Base-by-base conservation (phyloP, 2,329 filamentous ascomycete genomes). In the Monosporascus sp. region DNA sequence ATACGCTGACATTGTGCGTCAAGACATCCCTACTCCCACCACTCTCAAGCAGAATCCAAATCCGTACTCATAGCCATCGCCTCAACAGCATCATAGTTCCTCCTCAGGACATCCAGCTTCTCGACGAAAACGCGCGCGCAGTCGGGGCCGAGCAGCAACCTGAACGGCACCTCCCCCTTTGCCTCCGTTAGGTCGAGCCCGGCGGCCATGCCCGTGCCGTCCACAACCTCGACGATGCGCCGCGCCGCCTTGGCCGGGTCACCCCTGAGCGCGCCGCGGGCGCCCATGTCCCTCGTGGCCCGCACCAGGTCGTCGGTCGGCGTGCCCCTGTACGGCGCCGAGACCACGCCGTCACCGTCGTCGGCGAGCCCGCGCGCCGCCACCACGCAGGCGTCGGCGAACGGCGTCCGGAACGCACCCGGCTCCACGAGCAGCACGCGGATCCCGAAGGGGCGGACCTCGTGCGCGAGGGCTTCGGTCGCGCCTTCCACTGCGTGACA, bases 341-440 rank as follows among this genome's bases (percentile, higher is more conserved):
- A 37, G 24, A 34, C 37, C 17, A 19, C 11, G 5, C 26, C 14
- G 14, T 44, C 49, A 7, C 38, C 22, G n/a, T 34, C 49, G 17
- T 5, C 26, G 9, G 27, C 27, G 27, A 31, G 27, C 27, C 27
- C 27, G 27, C 27, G 27, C 27, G 27, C 11, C 27, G 27, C 27
- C 31, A 51, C 40, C 9, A 45, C 38, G 24, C 49, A 44, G 1
- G 49, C 24, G 24, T 38, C 19, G 48, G 52, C 46, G 49, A 56
- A 56, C 40, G 51, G 51, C 31, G 54, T 56, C 26, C 49, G 52
- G 49, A 56, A 56, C 3, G 34, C 52, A 26, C 54, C 54, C 27
- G 54, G 54, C 45, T 56, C 54, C 41, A 54, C 54, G 49, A 56
- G 51, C 34, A 56, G 54, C 46, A 56, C 54, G 34, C 52, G 51